Evolutionary conservation across 768 basidiomycete species (phyloP), one percentile per base, ranked within the genome.

Genomic region (Agaricus blazei): DNA sequence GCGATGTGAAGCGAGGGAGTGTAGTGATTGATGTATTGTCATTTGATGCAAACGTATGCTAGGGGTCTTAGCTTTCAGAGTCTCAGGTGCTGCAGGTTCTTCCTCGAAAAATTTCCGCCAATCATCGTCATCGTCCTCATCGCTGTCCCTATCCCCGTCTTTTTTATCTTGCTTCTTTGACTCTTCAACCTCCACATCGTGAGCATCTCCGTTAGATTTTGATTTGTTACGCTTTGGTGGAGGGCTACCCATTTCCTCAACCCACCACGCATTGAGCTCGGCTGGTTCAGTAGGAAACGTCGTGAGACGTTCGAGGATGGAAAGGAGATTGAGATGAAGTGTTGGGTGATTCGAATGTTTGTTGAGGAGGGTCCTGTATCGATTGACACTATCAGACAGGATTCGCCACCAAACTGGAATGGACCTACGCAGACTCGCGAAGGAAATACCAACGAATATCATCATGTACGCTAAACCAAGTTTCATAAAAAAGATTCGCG

Each of bases 391-490:
- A 29, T n/a, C 23, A 41, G 38, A 54, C n/a, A 51, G 24, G 19
- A 34, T 14, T 34, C 11, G 11, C 7, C 34, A 34, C 8, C 7
- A 34, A 11, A 11, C 7, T 34, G 34, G 7, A 34, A 14, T 47
- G 48, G 5, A 72, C 80, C 56, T 68, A 88, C 91, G 76, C 80
- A 52, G 88, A 76, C 63, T 93, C 89, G 42, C 87, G 80, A 34
- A 96, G 77, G 73, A 93, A 93, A 72, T 88, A 90, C 89, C 89
- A 95, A 56, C 93, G 81, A 31, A 95, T 73, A 63, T 96, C 93
- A 63, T 92, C 88, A 65, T 89, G 65, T 11, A 88, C 81, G 59
- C 82, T 84, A 61, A 91, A 78, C 85, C 87, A 94, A 12, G 79
- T 84, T 46, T 80, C 78, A 52, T 84, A 72, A 62, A 93, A 91